Evolutionary conservation across 2,329 filamentous ascomycete genomes (phyloP), one percentile per base, ranked within the genome.

Genomic region (Apiospora marii): DNA sequence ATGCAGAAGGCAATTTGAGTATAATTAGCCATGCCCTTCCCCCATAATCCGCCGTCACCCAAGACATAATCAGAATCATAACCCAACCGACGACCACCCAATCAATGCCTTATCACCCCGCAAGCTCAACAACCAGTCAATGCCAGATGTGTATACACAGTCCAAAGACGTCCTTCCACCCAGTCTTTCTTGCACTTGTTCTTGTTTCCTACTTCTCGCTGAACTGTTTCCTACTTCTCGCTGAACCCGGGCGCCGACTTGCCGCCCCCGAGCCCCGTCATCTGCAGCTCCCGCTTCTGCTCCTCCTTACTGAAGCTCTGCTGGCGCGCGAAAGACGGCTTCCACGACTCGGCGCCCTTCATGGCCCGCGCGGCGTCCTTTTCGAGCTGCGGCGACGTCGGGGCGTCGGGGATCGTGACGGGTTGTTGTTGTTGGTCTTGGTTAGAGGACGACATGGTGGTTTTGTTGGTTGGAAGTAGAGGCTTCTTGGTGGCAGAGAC

Each of bases 301-400:
- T 89, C 88, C 80, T 91, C 86, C 48, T 83, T 82, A 77, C 82
- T 85, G 83, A 85, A 90, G 80, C 87, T 88, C 78, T 86, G 85
- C 67, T 71, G 73, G 67, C 87, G 85, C 13, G 85, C 83, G 70
- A 84, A 75, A 24, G 77, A 76, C 10, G 88, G 88, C 75, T 83
- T 84, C 88, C 88, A 90, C n/a, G 77, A 77, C 3, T 77, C 77
- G 5, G 82, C 83, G 72, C 75, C 74, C 72, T 75, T 78, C 79
- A 83, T 83, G 74, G 81, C 83, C 64, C 82, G 81, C 46, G 77
- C 76, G 46, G 82, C 81, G 71, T 83, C 80, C 48, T 78, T 78
- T 24, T 80, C 78, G 44, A 77, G 79, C 73, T 79, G 80, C 4
- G 79, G 79, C 69, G 76, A 78, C 5, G 74, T 74, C 4, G 77